Base-by-base conservation (phyloP, 2,329 filamentous ascomycete genomes). In the Diplocarpon rosae region DNA sequence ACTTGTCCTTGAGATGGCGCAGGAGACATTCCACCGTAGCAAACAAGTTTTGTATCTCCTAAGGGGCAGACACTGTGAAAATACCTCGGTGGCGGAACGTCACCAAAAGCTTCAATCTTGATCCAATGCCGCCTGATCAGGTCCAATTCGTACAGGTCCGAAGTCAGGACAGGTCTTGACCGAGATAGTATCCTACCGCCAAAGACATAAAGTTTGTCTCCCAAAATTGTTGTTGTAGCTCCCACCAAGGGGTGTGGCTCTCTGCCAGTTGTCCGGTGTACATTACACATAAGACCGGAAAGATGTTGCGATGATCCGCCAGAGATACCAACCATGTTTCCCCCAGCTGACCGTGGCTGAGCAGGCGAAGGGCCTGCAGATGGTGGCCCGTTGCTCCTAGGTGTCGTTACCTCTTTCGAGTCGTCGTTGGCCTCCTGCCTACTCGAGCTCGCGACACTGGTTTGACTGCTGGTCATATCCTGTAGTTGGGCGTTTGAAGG, bases 11-110 rank as follows among this genome's bases (percentile, higher is more conserved):
- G 63, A 32, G 57, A 61, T 12, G 68, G 58, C 10, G 80, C 76
- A 1, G 90, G 89, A 9, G 90, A 95, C 92, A 98, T 98, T 55
- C 92, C 92, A 46, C 92, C 92, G 64, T 96, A 98, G 65, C 90
- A 96, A 3, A 98, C 90, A 63, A 98, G 73, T 64, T 96, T 98
- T 2, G 87, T 90, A 61, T 96, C 92, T 16, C 92, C 92, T 2
- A 98, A 68, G 1, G 86, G 76, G 62, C 92, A 98, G 63, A 96
- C 85, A 52, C 88, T 96, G 68, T 98, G 92, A 54, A 98, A 98
- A 63, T 98, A 98, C 49, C 92, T 78, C 8, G 92, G 87, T 1
- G 88, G 84, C 1, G 92, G 92, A 31, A 93, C 69, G 57, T 96
- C 88, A 36, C 92, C 92, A 24, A 71, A 74, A 0, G 85, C 80